Conservation (phyloP, 2,329 filamentous ascomycete species). For the Fusarium nodosum region DNA sequence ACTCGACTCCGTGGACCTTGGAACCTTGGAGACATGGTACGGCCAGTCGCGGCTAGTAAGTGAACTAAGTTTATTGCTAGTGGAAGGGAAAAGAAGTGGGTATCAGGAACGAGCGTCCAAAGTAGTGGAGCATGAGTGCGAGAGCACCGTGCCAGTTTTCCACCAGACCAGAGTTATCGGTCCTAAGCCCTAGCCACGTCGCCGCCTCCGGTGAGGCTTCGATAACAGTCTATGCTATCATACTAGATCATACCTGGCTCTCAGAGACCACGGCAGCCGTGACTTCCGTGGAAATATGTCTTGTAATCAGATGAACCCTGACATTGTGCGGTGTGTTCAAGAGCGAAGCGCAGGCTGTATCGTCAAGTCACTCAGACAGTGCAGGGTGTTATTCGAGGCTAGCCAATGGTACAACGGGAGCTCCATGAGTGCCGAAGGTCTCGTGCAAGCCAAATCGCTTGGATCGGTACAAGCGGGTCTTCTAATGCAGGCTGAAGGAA, state of each 20-base stretch:
- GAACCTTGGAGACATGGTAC: conserved; percentile 36
- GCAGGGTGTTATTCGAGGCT: conserved; percentile 13
- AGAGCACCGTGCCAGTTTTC: conserved; percentile 33
- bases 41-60: conserved; percentile 48
- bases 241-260: background rate
- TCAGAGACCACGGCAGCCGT: background rate
- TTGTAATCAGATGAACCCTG: conserved; percentile 2
- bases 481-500: conserved; percentile 37
- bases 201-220: conserved; percentile 38
- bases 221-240: conserved; percentile 26
- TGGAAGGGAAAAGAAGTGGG: conserved; percentile 42
- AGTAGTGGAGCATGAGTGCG: conserved; percentile 32
- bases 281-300: background rate
- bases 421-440: conserved; percentile 47
- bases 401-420: conserved; percentile 24
- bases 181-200: conserved; percentile 39
- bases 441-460: conserved; percentile 50
- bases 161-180: conserved; percentile 40
- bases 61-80: conserved; percentile 36
- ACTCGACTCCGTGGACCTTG: conserved; percentile 35
- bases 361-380: background rate
- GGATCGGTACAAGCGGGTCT: conserved; percentile 47
- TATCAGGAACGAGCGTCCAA: conserved; percentile 36
- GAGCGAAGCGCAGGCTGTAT: conserved; percentile 3
- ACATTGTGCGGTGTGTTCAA: conserved; percentile 9